These are phyloP conservation scores for Cytospora leucostoma DNA, from an alignment of 2,329 filamentous ascomycete genomes.

Conservation along the genomic window DNA sequence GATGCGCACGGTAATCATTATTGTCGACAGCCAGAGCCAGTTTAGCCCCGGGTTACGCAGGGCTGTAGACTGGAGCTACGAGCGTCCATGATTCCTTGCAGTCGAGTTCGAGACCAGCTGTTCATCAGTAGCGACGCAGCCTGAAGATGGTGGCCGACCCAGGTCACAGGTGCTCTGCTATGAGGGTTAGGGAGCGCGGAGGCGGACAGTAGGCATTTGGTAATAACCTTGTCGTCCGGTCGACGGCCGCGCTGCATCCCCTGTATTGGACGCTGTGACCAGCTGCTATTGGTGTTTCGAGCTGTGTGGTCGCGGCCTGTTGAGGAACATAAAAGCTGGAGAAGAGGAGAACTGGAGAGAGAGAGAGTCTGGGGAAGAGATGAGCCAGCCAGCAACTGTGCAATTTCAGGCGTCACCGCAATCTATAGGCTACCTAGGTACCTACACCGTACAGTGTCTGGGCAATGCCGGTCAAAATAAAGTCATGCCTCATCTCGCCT, in stretches of 20 bases:
- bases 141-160: slow-evolving; percentile 20
- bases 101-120: slow-evolving; percentile 5
- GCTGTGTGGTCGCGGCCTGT: slow-evolving; percentile 6
- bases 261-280: not conserved
- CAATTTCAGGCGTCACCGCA: not conserved
- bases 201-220: not conserved
- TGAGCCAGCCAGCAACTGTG: slow-evolving; percentile 7
- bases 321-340: slow-evolving; percentile 20
- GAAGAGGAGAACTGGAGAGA: slow-evolving; percentile 11
- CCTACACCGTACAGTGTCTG: slow-evolving; percentile 5
- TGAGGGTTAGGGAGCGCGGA: slow-evolving; percentile 1
- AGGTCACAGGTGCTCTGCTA: not conserved
- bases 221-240: slow-evolving; percentile 6
- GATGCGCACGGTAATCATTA: not conserved
- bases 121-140: not conserved
- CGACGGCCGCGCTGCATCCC: not conserved
- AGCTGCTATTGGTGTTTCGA: not conserved
- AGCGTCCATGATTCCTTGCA: slow-evolving; percentile 16
- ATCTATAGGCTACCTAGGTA: not conserved
- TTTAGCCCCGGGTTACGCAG: slow-evolving; percentile 12
- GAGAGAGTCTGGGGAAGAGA: slow-evolving; percentile 19
- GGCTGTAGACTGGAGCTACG: slow-evolving; percentile 16
- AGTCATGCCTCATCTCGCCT: slow-evolving; percentile 18
- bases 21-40: slow-evolving; percentile 4
- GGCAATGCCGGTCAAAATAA: slow-evolving; percentile 10